These are phyloP conservation scores for Triticum timopheevii DNA, from an alignment of 176 grass and related monocot genomes.

Conservation along the genomic window DNA sequence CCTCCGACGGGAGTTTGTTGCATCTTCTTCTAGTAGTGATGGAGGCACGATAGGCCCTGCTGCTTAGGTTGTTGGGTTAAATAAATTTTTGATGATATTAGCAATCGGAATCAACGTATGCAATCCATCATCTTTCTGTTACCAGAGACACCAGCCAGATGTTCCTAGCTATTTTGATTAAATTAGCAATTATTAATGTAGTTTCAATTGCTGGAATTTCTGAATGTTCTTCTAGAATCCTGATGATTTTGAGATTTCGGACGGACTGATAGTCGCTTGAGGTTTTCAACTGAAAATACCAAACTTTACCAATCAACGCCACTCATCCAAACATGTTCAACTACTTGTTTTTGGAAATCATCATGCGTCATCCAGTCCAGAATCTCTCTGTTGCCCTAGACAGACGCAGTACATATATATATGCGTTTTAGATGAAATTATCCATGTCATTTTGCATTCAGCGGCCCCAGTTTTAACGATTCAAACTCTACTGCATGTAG, in stretches of 20 bases:
- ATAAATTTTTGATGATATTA: background rate
- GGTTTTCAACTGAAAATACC: background rate
- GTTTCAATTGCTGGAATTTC: background rate
- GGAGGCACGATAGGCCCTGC: background rate
- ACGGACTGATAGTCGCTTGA: background rate
- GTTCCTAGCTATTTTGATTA: background rate
- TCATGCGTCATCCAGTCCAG: background rate
- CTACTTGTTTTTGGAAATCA: background rate
- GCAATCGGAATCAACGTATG: background rate
- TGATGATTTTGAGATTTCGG: too few relatives aligned
- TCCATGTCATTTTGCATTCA: background rate
- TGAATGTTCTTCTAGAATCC: background rate
- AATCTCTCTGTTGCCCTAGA: background rate
- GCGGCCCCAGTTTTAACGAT: background rate
- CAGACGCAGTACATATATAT: background rate
- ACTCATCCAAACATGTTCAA: background rate
- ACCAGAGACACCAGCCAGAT: background rate
- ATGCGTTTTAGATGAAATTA: background rate
- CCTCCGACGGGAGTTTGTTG: background rate
- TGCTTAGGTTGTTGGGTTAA: background rate
- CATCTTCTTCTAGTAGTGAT: background rate
- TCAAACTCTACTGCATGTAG: background rate
- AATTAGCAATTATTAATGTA: background rate
- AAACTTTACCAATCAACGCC: background rate
- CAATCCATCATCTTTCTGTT: background rate